Base-by-base conservation (phyloP, 331 rosid genomes). In the Malus hybrid region DNA sequence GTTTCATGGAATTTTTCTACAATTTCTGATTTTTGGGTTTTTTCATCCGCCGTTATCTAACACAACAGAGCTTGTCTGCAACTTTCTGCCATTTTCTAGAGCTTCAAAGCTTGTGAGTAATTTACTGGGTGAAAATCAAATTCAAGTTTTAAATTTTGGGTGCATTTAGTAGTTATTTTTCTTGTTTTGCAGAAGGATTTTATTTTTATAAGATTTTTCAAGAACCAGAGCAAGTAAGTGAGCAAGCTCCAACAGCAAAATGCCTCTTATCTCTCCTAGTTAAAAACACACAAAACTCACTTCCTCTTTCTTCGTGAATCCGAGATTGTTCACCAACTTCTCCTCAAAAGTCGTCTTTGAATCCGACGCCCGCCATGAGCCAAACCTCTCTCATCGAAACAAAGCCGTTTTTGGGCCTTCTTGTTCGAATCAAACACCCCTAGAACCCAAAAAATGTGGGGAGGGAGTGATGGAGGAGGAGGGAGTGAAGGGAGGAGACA, bases 341-440 rank as follows among this genome's bases (percentile, higher is more conserved):
- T 65, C 86, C 16, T 70, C 86, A 18, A 88, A 85, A 46, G 77
- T 63, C 2, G 42, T 79, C 31, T 67, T 80, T 73, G 96, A 91
- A 85, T 70, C 84, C 0, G 96, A 93, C 24, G 24, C 54, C 84
- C 46, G 76, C 74, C 63, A 85, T 81, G 87, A 92, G 96, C 75
- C 96, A 93, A 32, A 87, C 98, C 24, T 90, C 96, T 20, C 87
- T 83, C 33, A 96, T 93, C 6, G 93, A 92, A 62, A 82, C 55
- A 60, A 90, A 89, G 46, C 80, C 92, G 2, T 90, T 87, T 93
- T 48, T 84, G 88, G 24, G 24, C 24, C 24, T 24, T 24, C 24
- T 24, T 24, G 86, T 77, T 80, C 0, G 92, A 92, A 81, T 32
- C 87, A 10, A 85, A 48, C 71, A 79, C 76, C 34, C 84, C 87